Evolutionary conservation across 2,329 filamentous ascomycete genomes (phyloP), one percentile per base, ranked within the genome.

Genomic region (Colletotrichum caudatum): DNA sequence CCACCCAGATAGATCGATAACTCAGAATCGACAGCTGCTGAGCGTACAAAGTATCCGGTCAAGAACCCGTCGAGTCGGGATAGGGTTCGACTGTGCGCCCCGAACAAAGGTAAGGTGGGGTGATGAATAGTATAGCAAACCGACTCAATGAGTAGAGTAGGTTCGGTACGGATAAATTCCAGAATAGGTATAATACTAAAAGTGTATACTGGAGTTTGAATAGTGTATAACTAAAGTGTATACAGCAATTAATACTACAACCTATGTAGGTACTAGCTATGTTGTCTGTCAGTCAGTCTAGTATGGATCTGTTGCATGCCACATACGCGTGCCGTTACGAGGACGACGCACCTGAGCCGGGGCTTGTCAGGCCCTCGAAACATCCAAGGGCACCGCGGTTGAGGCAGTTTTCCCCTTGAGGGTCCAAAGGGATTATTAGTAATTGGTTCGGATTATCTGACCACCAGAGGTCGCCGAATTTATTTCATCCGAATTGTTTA

Each of bases 351-450:
- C 56, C 64, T 51, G 44, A 60, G 44, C 23, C 33, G n/a, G n/a
- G 26, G 50, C 8, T 18, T 29, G 26, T 6, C 26, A 37, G 41
- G 57, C 41, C 62, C 44, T n/a, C 68, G 46, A 71, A 71, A 68
- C 64, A 71, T 71, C 53, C 26, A 48, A 33, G 64, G 63, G 56
- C 64, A 62, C 64, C 56, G 68, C 46, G 20, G 26, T 41, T 66
- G 46, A 64, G 53, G 62, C 67, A 70, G 63, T 61, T 62, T 62
- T 16, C 14, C 53, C 4, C 1, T 23, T 16, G 12, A 7, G 46
- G 41, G 35, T 54, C 48, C 35, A 54, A 54, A 35, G 7, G 56
- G 35, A 50, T 48, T 23, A 51, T 51, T 63, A 44, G 64, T 57
- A 51, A 64, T 57, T 37, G 57, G 44, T 66, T 57, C 67, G 56